These are phyloP conservation scores for Phanerochaete carnosa DNA, from an alignment of 768 basidiomycete genomes.

Conservation along the genomic window DNA sequence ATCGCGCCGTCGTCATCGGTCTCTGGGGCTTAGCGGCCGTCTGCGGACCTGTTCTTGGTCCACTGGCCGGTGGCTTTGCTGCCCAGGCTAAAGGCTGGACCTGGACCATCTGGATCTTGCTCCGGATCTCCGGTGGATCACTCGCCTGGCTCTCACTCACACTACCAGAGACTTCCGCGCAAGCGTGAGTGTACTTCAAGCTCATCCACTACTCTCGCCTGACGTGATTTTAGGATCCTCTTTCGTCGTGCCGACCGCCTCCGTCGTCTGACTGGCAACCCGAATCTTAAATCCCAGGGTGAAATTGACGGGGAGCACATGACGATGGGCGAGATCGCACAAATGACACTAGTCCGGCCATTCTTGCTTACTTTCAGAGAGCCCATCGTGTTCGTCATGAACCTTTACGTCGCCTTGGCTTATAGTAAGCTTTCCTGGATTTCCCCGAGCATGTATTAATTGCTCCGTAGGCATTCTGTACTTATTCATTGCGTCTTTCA, in stretches of 20 bases:
- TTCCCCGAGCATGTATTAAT: not conserved
- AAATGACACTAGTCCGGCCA: conserved; percentile 29
- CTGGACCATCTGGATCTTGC: conserved; percentile 33
- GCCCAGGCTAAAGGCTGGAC: conserved; percentile 29
- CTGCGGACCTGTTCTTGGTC: conserved; percentile 29
- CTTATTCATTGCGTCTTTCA: conserved; percentile 33
- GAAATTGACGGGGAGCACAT: conserved; percentile 22
- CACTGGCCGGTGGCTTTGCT: conserved; percentile 31
- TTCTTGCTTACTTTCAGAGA: conserved; percentile 28
- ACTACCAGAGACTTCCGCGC: conserved; percentile 28
- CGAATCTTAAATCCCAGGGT: conserved; percentile 21
- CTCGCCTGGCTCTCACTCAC: conserved; percentile 28
- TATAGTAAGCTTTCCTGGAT: conserved; percentile 17
- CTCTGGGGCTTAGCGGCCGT: conserved; percentile 27
- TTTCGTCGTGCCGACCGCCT: conserved; percentile 28
- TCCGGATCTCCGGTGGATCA: conserved; percentile 29
- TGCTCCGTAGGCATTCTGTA: conserved; percentile 19
- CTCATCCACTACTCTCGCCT: not conserved
- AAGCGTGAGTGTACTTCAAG: not conserved
- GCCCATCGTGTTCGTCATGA: conserved; percentile 27
- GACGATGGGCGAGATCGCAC: conserved; percentile 15
- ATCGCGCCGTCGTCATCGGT: conserved; percentile 24
- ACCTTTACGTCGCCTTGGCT: conserved; percentile 30
- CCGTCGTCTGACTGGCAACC: conserved; percentile 30
- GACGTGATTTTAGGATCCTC: conserved; percentile 21